Base-by-base conservation (phyloP, 441 rosid genomes). In the Populus hybrid region DNA sequence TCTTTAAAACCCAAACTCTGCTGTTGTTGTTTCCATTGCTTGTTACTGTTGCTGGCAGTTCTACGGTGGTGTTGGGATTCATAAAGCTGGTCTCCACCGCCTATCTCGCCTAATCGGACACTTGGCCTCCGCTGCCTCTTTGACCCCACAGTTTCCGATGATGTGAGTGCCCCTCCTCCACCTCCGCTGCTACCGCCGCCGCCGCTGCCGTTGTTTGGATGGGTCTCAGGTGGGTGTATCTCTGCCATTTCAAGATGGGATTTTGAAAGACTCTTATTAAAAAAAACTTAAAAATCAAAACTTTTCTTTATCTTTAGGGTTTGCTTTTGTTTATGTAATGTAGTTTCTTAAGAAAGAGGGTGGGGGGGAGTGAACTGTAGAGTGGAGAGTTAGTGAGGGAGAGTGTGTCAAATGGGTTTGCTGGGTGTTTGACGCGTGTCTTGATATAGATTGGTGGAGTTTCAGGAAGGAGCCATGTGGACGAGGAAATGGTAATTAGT, bases 61-160 rank as follows among this genome's bases (percentile, higher is more conserved):
- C 93, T 83, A 75, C 95, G 88, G 35, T 69, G 68, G 79, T 90
- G 72, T 82, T 34, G 88, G 61, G 59, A 20, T 16, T 86, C 89
- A 71, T 82, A 78, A 46, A 78, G 71, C 42, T 79, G 86, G 80
- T 88, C 95, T 38, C 97, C 97, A 69, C 99, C 99, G 80, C 66
- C 66, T 61, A 92, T 93, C 18, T 95, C 97, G 1, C 98, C 97
- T 73, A 95, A 86, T 69, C 97, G 87, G n/a, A 95, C 97, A 82
- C 94, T 93, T 10, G 98, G 97, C 75, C 98, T 87, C 57, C 97
- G 81, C 80, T 89, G 90, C 35, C 95, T 91, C 79, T 95, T 95
- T 34, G 89, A 83, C 54, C 91, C 95, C 16, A 85, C 84, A 35
- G 87, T 66, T 69, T 92, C 95, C 6, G 87, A 83, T 28, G 92